Percentiles rank a stretch among this genome's conserved stretches.
Evolutionary conservation across 2,329 filamentous ascomycete genomes (phyloP).

Genomic region (Beauveria varroae): DNA sequence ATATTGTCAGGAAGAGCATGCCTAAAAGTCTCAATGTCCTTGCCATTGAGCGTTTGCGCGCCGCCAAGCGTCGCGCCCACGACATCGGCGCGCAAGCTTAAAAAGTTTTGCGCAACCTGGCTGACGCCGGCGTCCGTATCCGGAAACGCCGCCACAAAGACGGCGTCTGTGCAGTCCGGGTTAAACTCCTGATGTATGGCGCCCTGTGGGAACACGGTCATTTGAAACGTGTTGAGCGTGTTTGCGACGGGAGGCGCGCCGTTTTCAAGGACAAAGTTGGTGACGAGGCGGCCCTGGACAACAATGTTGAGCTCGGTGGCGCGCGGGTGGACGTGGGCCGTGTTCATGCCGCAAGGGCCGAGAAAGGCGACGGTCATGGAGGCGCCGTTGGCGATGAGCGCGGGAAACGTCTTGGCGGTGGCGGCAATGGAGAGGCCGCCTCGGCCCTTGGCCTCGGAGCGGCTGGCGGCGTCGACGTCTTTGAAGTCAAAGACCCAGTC

Average conservation of each 20-base stretch:
- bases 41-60: constrained; percentile 27
- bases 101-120: constrained; percentile 40
- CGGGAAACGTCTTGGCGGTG: constrained; percentile 40
- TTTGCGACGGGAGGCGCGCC: constrained; percentile 30
- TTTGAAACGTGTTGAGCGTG: constrained; percentile 32
- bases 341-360: constrained; percentile 43
- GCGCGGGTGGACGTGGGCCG: constrained; percentile 40
- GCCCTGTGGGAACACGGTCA: constrained; percentile 43
- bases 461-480: constrained; percentile 14
- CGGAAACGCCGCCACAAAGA: constrained; percentile 42
- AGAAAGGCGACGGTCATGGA: constrained; percentile 42
- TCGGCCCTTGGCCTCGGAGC: constrained; percentile 18
- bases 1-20: constrained; percentile 38
- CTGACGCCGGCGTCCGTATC: constrained; percentile 37
- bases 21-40: constrained; percentile 33
- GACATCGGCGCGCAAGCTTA: constrained; percentile 33
- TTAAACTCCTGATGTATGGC: constrained; percentile 45
- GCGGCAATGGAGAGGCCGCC: constrained; percentile 34
- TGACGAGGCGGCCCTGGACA: constrained; percentile 35
- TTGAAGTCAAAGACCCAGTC: constrained; percentile 38
- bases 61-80: constrained; percentile 31
- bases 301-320: constrained; percentile 41
- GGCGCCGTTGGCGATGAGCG: constrained; percentile 39
- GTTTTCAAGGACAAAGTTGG: constrained; percentile 38
- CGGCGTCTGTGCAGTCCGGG: constrained; percentile 38